Evolutionary conservation across 352 stramenopile genomes (phyloP), one percentile per base, ranked within the genome.

Genomic region (Globisporangium radiosum): DNA sequence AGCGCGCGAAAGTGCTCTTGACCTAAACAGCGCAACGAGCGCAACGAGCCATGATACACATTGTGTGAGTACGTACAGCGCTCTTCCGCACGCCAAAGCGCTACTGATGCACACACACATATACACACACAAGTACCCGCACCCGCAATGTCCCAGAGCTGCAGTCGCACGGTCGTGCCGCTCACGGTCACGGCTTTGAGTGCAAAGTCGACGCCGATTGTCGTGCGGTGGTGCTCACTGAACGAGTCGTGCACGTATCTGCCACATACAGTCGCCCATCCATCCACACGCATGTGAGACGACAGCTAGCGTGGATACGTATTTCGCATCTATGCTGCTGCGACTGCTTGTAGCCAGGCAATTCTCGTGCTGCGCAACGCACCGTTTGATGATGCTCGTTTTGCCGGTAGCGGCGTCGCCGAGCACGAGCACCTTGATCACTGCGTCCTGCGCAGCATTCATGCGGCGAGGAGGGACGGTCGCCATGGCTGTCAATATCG

Each of bases 1-100:
- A 98, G 78, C n/a, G 85, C 81, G n/a, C 90, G 84, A 58, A 97
- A 98, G 53, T 97, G 88, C 59, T 98, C 93, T 70, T 98, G 91
- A 7, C 93, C 83, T 66, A 5, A 11, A 50, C 11, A n/a, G 42
- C 45, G 33, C 19, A 40, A 51, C 47, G n/a, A 51, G 36, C 19
- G 50, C 17, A 15, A 54, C 3, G 3, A 15, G 11, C 25, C 25
- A 25, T 25, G 25, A 25, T 25, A 25, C 25, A 25, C 25, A 25
- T 25, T 25, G 2, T 25, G 25, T 25, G 25, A 25, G 25, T 25
- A 25, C 25, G 25, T 1, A 25, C 25, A 25, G 25, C 25, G 25
- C 25, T 25, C 25, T 25, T 25, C 25, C 25, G 25, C 25, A n/a
- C 9, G 15, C 10, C 0, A 2, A 33, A 25, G 19, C 11, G 38